A percentile compares a stretch with the other conserved stretches of the same genome.
These are phyloP conservation scores for Ophiostoma perfectum DNA, from an alignment of 2,329 filamentous ascomycete species.

Conservation along the genomic window DNA sequence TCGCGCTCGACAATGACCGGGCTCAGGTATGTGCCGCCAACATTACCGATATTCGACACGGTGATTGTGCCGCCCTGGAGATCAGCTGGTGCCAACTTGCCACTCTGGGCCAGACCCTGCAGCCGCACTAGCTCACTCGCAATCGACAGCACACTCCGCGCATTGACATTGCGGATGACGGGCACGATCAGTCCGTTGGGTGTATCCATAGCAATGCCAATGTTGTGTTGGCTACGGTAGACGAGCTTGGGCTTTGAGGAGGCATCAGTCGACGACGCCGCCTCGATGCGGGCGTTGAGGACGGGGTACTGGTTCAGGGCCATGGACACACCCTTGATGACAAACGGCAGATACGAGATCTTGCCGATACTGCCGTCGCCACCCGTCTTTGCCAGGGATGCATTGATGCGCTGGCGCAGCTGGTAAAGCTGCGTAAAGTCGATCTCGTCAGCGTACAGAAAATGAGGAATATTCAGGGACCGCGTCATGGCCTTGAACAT, in stretches of 20 bases:
- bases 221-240: constrained; percentile 82
- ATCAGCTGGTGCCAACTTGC: constrained; percentile 69
- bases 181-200: constrained; percentile 83
- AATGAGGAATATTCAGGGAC: constrained; percentile 86
- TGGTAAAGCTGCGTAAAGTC: constrained; percentile 70
- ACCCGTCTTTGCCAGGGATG: constrained; percentile 40
- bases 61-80: constrained; percentile 86
- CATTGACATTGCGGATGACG: constrained; percentile 78
- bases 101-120: constrained; percentile 64
- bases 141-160: constrained; percentile 70
- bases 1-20: constrained; percentile 88
- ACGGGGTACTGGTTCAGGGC: constrained; percentile 76
- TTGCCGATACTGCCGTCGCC: constrained; percentile 44
- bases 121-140: constrained; percentile 70
- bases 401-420: constrained; percentile 71
- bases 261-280: constrained; percentile 30
- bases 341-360: constrained; percentile 86
- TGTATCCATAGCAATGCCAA: constrained; percentile 93
- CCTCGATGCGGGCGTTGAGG: constrained; percentile 79
- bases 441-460: constrained; percentile 87
- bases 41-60: constrained; percentile 91
- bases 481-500: constrained; percentile 99
- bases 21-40: constrained; percentile 85
- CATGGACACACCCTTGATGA: constrained; percentile 90
- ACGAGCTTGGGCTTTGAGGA: constrained; percentile 65